These are phyloP conservation scores for Asclepias syriaca DNA, from an alignment of 257 asterid species.

Conservation along the genomic window DNA sequence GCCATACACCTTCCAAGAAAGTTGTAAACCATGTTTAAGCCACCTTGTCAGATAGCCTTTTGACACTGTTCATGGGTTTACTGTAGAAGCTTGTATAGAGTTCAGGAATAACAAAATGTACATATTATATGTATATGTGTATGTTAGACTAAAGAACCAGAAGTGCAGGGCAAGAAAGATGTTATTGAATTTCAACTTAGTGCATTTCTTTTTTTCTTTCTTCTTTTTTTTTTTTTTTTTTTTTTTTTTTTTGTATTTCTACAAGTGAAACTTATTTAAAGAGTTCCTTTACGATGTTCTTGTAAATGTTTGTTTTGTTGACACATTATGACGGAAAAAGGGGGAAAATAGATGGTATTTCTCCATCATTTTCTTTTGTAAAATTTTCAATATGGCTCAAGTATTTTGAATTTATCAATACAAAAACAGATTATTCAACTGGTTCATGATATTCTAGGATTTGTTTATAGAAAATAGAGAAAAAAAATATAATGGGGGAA, in stretches of 20 bases:
- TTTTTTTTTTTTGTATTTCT: neutral
- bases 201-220: neutral
- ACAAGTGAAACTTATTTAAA: neutral
- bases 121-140: neutral
- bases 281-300: neutral
- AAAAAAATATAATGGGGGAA: neutral
- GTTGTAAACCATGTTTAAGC: neutral
- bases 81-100: neutral
- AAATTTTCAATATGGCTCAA: neutral
- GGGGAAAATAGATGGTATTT: too few relatives aligned
- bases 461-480: neutral
- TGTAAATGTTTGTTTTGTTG: too few relatives aligned
- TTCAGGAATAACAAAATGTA: neutral
- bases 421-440: neutral
- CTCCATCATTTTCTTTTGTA: too few relatives aligned
- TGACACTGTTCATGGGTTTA: neutral
- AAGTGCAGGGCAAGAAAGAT: neutral
- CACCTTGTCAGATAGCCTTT: neutral
- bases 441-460: neutral
- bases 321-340: too few relatives aligned
- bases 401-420: neutral
- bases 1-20: neutral
- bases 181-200: neutral
- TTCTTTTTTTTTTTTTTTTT: too few relatives aligned
- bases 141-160: neutral